Conservation (phyloP, 1,284 basidiomycete genomes). For the Psilocybe mexicana region DNA sequence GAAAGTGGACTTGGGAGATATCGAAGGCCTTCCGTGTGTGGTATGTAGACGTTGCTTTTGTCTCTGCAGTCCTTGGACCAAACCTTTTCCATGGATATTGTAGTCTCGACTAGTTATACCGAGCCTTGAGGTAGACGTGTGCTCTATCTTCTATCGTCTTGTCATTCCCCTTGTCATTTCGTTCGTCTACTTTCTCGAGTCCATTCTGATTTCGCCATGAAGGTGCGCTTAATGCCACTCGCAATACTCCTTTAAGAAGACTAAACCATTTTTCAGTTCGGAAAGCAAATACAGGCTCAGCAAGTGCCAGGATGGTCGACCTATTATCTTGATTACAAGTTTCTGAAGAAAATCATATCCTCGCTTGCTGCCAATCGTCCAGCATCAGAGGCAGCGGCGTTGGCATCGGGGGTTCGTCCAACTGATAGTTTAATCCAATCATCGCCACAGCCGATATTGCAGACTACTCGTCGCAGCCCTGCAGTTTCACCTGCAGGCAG, state of each 20-base stretch:
- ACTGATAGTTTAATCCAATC: slow-evolving; percentile 48
- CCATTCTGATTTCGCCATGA: slow-evolving; percentile 32
- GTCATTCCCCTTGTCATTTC: slow-evolving; percentile 9
- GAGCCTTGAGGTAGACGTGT: slow-evolving; percentile 24
- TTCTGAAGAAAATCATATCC: slow-evolving; percentile 97
- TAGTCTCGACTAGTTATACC: slow-evolving; percentile 23
- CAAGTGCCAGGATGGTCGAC: slow-evolving; percentile 97
- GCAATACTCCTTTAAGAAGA: slow-evolving; percentile 6
- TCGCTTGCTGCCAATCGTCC: slow-evolving; percentile 92
- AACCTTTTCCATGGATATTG: slow-evolving; percentile 25
- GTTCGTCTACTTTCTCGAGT: slow-evolving; percentile 4
- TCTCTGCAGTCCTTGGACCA: slow-evolving; percentile 15
- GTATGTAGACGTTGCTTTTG: slow-evolving; percentile 13
- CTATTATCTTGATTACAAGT: slow-evolving; percentile 99
- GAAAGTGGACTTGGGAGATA: slow-evolving; percentile 10
- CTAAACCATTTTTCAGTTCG: slow-evolving; percentile 67
- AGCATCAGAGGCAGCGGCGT: slow-evolving; percentile 84
- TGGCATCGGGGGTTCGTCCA: slow-evolving; percentile 83
- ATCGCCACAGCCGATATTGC: slow-evolving; percentile 30
- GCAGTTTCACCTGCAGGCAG: slow-evolving; percentile 36
- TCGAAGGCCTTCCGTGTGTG: slow-evolving; percentile 11
- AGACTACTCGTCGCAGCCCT: slow-evolving; percentile 30
- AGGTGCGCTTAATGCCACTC: slow-evolving; percentile 32
- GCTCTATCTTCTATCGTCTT: slow-evolving; percentile 2
- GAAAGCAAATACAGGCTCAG: slow-evolving; percentile 96